Base-by-base conservation (phyloP, 2,329 filamentous ascomycete species). In the Emericellopsis cladophorae region DNA sequence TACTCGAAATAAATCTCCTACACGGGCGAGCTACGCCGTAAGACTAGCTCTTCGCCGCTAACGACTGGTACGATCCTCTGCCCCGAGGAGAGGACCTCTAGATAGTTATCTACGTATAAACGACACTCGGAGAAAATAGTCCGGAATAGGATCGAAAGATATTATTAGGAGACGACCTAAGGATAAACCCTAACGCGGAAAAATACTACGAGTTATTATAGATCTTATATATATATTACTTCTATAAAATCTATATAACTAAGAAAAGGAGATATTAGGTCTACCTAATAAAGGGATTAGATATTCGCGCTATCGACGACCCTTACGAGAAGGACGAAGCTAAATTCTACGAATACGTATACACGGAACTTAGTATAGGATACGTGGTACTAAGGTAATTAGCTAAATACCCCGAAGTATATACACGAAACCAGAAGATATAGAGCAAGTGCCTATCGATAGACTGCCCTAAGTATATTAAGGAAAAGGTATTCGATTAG, bases 1-100 rank as follows among this genome's bases (percentile, higher is more conserved):
- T 23, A 18, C 31, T 40, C 36, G 31, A 26, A 12, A 40, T 37
- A 32, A 35, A 42, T 14, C 37, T 35, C 35, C 18, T 31, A 37
- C 9, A 15, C 31, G 7, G 7, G 6, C 7, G 7, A 9, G 8
- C 7, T 4, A 29, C n/a, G n/a, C n/a, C n/a, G n/a, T n/a, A n/a
- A 26, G 24, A 10, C 10, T 26, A 26, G 10, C 24, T 26, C 24
- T 26, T n/a, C n/a, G n/a, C n/a, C n/a, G n/a, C 18, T 21, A 29
- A 4, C 4, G 26, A 29, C 4, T 7, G 12, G 7, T 29, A 4
- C 14, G 15, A 40, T 9, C 18, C 34, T 2, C 22, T 43, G 12
- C 3, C 40, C 29, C 36, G 10, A 21, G 18, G 18, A 21, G 18
- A 21, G 5, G 18, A 21, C 14, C 29, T 40, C 24, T 23, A 24